Base-by-base conservation (phyloP, 768 basidiomycete species). In the Trametes sanguinea region DNA sequence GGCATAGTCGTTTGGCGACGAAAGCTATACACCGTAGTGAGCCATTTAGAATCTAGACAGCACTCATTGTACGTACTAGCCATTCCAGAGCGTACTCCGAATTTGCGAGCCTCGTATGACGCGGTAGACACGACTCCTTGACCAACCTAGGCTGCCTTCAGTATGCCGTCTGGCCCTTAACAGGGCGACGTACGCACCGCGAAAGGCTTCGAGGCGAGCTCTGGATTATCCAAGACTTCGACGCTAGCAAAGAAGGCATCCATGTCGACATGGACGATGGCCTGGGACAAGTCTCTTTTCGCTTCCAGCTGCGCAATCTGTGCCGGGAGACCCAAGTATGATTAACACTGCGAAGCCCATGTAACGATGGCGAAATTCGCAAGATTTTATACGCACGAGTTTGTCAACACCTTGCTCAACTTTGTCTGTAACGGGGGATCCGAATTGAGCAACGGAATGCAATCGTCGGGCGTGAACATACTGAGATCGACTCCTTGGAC, bases 211-310 rank as follows among this genome's bases (percentile, higher is more conserved):
- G 85, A 88, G 35, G 78, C 76, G 40, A 90, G 83, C 66, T 76
- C 76, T 14, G 86, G 87, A 65, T 89, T 75, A 65, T 86, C 77
- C 22, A 90, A 79, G 1, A 88, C 74, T 71, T 94, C 92, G 1
- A 93, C 91, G 51, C 81, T 90, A 10, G 91, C 90, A 65, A 83
- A 95, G 76, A 96, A 97, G 3, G 94, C 93, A 72, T 98, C 96
- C 86, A 95, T 94, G 70, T 99, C 97, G 33, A 97, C 87, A 71
- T 98, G 95, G 5, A 98, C 91, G 62, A 99, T 92, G 17, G 76
- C 82, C 73, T 95, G 92, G 2, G 83, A 82, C 32, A 98, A 76
- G 72, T 98, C 94, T 48, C 95, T 78, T 52, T 84, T 79, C 2
- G 79, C 75, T 72, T 96, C 94, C 4, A 96, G 78, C 62, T 90